phyloP scores from a whole-genome alignment of 148 eudicot genomes.

The Silene conica region DNA sequence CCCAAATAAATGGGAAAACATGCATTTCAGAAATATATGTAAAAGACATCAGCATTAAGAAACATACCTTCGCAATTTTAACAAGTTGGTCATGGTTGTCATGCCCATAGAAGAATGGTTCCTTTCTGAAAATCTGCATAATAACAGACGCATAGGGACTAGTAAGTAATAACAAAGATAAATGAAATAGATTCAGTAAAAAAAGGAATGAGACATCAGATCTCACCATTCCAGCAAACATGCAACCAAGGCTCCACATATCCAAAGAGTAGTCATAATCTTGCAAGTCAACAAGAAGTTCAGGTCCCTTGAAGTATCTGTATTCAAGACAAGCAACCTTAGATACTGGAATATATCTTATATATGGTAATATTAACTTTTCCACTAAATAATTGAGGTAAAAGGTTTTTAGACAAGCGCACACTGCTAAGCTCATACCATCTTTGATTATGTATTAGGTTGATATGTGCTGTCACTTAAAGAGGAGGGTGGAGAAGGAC shows the following conservation, averaged over 20 bases:
- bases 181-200: not conserved
- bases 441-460: too few relatives aligned
- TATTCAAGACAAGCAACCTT: constrained; percentile 12
- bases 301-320: constrained; percentile 86
- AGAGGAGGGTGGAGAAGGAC: too few relatives aligned
- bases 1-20: too few relatives aligned
- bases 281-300: constrained; percentile 86
- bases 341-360: not conserved
- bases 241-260: constrained; percentile 91
- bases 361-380: not conserved
- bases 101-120: constrained; percentile 85
- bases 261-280: constrained; percentile 87
- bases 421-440: too few relatives aligned
- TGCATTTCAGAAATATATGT: too few relatives aligned
- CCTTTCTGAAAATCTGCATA: constrained; percentile 79
- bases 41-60: not conserved
- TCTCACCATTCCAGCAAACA: constrained; percentile 93
- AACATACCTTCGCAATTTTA: constrained; percentile 72
- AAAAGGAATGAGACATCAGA: constrained; percentile 5
- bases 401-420: too few relatives aligned
- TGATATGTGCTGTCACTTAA: too few relatives aligned
- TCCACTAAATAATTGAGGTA: not conserved
- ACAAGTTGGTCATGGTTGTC: constrained; percentile 89
- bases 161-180: not conserved
- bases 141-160: not conserved